Base-by-base conservation (phyloP, 1,284 basidiomycete species). In the Golubevia sp. region DNA sequence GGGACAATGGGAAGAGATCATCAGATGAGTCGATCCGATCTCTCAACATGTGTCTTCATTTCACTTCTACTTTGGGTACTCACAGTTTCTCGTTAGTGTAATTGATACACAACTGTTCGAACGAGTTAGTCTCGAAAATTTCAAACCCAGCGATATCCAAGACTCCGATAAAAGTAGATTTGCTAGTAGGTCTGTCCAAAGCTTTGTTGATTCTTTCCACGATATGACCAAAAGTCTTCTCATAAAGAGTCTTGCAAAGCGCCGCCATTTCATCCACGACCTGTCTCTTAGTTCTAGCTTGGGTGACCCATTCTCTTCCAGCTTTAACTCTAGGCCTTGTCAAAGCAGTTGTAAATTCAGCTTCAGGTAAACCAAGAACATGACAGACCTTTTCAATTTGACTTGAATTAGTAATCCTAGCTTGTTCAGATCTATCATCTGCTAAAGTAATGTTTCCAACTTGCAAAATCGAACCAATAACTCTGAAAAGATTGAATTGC, bases 111-210 rank as follows among this genome's bases (percentile, higher is more conserved):
- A 99, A 88, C 85, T 99, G 97, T 81, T 99, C 97, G 84, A 99
- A 99, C 57, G 76, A 26, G 69, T 86, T 86, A 62, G 79, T 80
- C 83, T 86, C 85, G 66, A 89, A 85, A 78, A 99, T 99, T 84
- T 99, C 97, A 86, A 99, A 99, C 21, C 97, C 97, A 5, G 97
- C 97, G 64, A 99, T 99, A 88, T 99, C 97, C 30, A 99, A 88
- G 2, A 99, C 97, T 52, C 97, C 97, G 67, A 99, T 99, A 84
- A 98, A 99, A 1, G 92, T 94, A 38, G 93, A 91, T 84, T 97
- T 97, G 34, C 92, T 92, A 1, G 79, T 77, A 18, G 95, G 94
- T 6, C 95, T 89, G 76, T 98, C 96, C 1, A 99, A 88, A 0
- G 94, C 95, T 56, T 89, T 90, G 84, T 99, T 99, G 85, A 99